A percentile compares a stretch with the other conserved stretches of the same genome.
phyloP scores from a whole-genome alignment of 345 rosid species.

The Arabidopsis suecica region DNA sequence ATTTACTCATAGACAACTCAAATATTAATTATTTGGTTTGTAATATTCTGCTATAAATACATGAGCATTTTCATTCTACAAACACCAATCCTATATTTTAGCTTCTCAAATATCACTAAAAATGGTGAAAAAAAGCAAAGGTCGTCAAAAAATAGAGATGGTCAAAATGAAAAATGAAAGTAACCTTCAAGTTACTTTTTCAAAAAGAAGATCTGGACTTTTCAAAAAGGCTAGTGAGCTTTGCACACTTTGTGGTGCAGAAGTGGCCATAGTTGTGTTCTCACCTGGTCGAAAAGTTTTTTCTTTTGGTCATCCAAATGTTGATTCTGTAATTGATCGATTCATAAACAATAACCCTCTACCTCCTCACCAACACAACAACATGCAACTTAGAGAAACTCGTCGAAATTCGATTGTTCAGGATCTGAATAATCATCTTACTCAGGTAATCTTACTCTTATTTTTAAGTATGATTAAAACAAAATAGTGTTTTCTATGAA shows the following conservation, averaged over 20 bases:
- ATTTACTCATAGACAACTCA: neutral
- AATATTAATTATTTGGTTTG: neutral
- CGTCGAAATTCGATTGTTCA: slow-evolving; percentile 51
- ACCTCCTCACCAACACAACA: neutral
- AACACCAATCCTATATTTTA: neutral
- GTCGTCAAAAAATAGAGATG: slow-evolving; percentile 42
- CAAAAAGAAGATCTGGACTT: slow-evolving; percentile 40
- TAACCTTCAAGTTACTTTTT: slow-evolving; percentile 44
- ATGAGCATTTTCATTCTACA: neutral
- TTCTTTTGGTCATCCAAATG: slow-evolving; percentile 66
- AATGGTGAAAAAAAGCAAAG: slow-evolving; percentile 47
- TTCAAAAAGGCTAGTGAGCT: slow-evolving; percentile 45
- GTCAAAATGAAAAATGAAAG: slow-evolving; percentile 36
- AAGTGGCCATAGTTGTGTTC: slow-evolving; percentile 24
- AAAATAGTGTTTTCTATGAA: neutral
- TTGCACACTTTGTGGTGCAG: slow-evolving; percentile 40
- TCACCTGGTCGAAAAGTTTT: slow-evolving; percentile 50
- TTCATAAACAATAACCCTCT: slow-evolving; percentile 42
- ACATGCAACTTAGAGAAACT: slow-evolving; percentile 42
- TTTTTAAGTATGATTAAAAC: neutral
- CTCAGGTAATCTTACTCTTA: slow-evolving; percentile 37
- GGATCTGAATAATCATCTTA: slow-evolving; percentile 54
- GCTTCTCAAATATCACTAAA: neutral
- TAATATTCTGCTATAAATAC: slow-evolving; percentile 15
- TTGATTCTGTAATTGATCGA: slow-evolving; percentile 46